A percentile compares a stretch with the other conserved stretches of the same genome.
Conservation (phyloP, 768 basidiomycete genomes). For the Hypholoma sublateritium region DNA sequence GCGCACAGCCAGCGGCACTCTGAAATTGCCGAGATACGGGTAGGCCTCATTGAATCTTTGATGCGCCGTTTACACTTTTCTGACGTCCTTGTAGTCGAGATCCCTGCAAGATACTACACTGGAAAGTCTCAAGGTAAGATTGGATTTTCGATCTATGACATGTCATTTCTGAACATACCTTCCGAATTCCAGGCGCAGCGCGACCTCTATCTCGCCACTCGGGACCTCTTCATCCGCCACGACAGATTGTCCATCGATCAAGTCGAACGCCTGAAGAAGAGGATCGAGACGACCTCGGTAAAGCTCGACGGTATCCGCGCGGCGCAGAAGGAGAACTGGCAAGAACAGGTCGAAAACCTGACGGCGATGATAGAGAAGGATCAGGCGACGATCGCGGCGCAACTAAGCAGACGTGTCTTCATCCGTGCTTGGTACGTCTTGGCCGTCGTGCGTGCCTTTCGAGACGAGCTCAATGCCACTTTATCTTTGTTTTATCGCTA, state of each 20-base stretch:
- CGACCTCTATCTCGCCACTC: constrained; percentile 83
- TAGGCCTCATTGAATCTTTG: constrained; percentile 32
- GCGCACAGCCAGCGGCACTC: constrained; percentile 69
- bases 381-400: constrained; percentile 73
- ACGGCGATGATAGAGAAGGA: constrained; percentile 78
- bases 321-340: constrained; percentile 80
- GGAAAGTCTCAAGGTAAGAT: constrained; percentile 71
- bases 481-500: constrained; percentile 26
- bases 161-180: neutral
- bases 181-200: constrained; percentile 43
- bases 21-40: constrained; percentile 72
- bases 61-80: constrained; percentile 1
- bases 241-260: constrained; percentile 89
- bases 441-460: neutral
- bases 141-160: neutral
- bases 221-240: constrained; percentile 84
- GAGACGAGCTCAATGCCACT: no score
- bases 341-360: constrained; percentile 80
- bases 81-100: constrained; percentile 48
- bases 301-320: constrained; percentile 76
- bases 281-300: constrained; percentile 71
- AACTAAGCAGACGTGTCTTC: constrained; percentile 80
- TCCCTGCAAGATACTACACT: constrained; percentile 64
- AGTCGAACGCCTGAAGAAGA: constrained; percentile 85
- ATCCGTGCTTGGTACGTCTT: constrained; percentile 76